Evolutionary conservation across 2,329 filamentous ascomycete species (phyloP).

Genomic region (Myriosclerotinia curreyana): DNA sequence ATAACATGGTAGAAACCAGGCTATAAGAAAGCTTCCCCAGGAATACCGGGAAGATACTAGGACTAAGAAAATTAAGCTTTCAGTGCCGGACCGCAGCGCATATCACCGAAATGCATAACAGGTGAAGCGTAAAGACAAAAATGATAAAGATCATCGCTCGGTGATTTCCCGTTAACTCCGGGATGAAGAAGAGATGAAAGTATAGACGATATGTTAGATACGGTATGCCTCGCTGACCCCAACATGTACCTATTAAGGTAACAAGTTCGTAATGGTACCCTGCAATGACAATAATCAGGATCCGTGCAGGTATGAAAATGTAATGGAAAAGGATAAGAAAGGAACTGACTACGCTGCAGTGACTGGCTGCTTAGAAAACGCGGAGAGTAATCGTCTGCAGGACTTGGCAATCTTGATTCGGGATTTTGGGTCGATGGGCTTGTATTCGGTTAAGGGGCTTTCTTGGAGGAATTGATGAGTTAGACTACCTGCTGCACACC

Average conservation of each 20-base stretch:
- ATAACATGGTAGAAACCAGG: not conserved
- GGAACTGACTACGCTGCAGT: not conserved
- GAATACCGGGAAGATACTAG: not conserved
- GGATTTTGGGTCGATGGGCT: too few relatives aligned
- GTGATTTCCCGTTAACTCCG: conserved; percentile 3
- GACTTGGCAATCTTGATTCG: conserved; percentile 6
- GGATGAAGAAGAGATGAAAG: not conserved
- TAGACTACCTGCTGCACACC: not conserved
- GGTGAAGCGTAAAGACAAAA: not conserved
- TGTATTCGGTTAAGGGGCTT: too few relatives aligned
- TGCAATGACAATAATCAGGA: not conserved
- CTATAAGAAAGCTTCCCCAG: not conserved
- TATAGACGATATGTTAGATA: not conserved
- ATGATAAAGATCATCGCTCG: conserved; percentile 2
- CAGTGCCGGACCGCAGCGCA: conserved; percentile 5
- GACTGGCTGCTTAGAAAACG: conserved; percentile 3
- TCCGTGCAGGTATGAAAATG: not conserved
- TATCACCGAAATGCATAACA: not conserved
- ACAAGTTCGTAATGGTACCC: not conserved
- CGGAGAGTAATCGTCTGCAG: not conserved
- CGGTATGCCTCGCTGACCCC: conserved; percentile 7
- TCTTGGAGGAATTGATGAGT: not conserved
- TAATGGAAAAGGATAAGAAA: not conserved
- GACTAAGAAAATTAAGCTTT: conserved; percentile 12
- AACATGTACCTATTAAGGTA: not conserved